These are phyloP conservation scores for Primulina huaijiensis DNA, from an alignment of 257 asterid species.

Conservation along the genomic window DNA sequence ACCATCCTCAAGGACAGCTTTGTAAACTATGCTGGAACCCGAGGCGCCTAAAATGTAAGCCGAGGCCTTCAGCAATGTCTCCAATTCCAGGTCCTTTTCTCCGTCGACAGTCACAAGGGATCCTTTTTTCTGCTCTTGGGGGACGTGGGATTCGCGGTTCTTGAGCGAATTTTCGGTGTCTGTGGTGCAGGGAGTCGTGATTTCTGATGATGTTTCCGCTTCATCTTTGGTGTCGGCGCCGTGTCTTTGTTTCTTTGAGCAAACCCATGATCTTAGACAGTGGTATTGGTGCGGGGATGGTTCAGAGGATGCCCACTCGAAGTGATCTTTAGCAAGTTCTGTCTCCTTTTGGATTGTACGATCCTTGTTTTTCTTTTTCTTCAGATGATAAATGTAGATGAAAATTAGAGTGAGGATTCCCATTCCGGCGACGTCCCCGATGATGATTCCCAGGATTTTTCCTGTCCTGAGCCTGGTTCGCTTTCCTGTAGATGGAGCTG, in stretches of 20 bases:
- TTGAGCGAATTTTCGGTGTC: slow-evolving; percentile 12
- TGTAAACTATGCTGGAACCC: slow-evolving; percentile 92
- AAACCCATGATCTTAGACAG: slow-evolving; percentile 79
- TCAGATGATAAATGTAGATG: slow-evolving; percentile 38
- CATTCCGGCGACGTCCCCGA: slow-evolving; percentile 68
- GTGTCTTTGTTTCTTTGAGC: slow-evolving; percentile 49
- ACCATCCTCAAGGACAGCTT: slow-evolving; percentile 90
- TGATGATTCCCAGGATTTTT: slow-evolving; percentile 64
- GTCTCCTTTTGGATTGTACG: slow-evolving; percentile 36
- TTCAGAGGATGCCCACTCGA: slow-evolving; percentile 80
- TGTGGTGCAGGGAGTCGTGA: slow-evolving; percentile 39
- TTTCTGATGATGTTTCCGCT: slow-evolving; percentile 43
- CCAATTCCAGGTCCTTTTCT: slow-evolving; percentile 73
- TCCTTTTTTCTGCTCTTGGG: slow-evolving; percentile 57
- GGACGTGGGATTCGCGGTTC: slow-evolving; percentile 19
- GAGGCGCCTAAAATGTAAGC: slow-evolving; percentile 89
- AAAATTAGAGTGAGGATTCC: slow-evolving; percentile 44
- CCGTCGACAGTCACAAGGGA: slow-evolving; percentile 80
- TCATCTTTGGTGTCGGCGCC: slow-evolving; percentile 25
- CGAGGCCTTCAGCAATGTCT: slow-evolving; percentile 83
- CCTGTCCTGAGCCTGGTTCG: slow-evolving; percentile 40
- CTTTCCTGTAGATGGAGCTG: slow-evolving; percentile 5
- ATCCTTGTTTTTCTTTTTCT: slow-evolving; percentile 42
- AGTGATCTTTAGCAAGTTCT: slow-evolving; percentile 41
- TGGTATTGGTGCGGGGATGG: slow-evolving; percentile 54